Percentiles rank a stretch among this genome's conserved stretches.
Conservation (phyloP, 805 yeast species). For the Nakazawaea ambrosiae region DNA sequence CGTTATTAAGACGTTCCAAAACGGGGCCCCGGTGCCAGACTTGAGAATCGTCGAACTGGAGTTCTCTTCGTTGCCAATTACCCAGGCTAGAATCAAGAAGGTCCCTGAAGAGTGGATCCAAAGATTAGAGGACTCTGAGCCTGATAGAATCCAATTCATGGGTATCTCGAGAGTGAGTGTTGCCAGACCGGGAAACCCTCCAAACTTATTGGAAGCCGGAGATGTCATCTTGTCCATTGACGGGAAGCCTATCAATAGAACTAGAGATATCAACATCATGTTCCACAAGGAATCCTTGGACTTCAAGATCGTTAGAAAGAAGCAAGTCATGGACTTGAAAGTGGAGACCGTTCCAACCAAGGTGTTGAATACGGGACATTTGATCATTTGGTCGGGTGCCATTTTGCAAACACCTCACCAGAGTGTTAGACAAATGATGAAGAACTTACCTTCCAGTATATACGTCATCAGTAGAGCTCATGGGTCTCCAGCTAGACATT, state of each 20-base stretch:
- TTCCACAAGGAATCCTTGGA: conserved; percentile 34
- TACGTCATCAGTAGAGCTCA: conserved; percentile 67
- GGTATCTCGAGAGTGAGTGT: conserved; percentile 56
- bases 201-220: conserved; percentile 40
- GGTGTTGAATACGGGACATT: conserved; percentile 51
- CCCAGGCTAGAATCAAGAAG: conserved; percentile 79
- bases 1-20: conserved; percentile 49
- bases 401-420: conserved; percentile 85
- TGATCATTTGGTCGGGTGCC: conserved; percentile 81
- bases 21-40: conserved; percentile 39
- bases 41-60: conserved; percentile 74
- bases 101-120: conserved; percentile 80
- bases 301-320: conserved; percentile 68
- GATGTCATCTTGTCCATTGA: conserved; percentile 73
- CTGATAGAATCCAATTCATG: conserved; percentile 67
- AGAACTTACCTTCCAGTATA: conserved; percentile 72
- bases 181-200: conserved; percentile 19
- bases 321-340: conserved; percentile 49
- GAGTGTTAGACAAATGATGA: conserved; percentile 81
- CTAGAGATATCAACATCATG: conserved; percentile 57
- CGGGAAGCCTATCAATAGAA: conserved; percentile 54
- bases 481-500: conserved; percentile 85
- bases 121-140: conserved; percentile 47
- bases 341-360: conserved; percentile 62
- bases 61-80: conserved; percentile 57